Base-by-base conservation (phyloP, 495 filamentous ascomycete species). In the Hypoxylon subgilvum region DNA sequence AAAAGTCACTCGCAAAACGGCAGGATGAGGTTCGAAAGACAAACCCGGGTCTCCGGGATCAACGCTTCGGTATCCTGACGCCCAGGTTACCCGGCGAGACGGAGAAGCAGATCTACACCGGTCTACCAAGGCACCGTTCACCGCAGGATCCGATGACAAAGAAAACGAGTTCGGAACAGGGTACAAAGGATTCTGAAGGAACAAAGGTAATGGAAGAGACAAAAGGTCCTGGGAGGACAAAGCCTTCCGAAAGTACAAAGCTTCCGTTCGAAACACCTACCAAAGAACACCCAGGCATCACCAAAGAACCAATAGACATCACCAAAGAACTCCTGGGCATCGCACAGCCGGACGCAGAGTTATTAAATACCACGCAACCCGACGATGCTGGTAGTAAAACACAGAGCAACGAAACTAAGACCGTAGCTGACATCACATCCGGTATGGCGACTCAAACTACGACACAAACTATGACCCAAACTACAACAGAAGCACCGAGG, bases 51-150 rank as follows among this genome's bases (percentile, higher is more conserved):
- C 17, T 36, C 14, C 25, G 17, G 0, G 21, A 16, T 1, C 65
- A 70, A 25, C 10, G 6, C 9, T 58, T 47, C 36, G 67, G 67
- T 40, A 70, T 68, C 13, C 61, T 70, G 27, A 57, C 52, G 44
- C 14, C 36, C 17, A 61, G 57, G 23, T 17, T 70, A 14, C 61
- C 57, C 25, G 16, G 31, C 16, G 41, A 44, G 22, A 9, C 2
- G 3, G 61, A 54, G 18, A 52, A 63, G 30, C 46, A 27, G 1
- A 3, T 38, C 4, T 32, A 48, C n/a, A 7, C 18, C 13, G 32
- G 32, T n/a, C 28, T 34, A 12, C 28, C n/a, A 35, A 13, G 13
- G 7, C n/a, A 6, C 25, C 40, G 18, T 12, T 9, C 2, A 10
- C 21, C 12, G 8, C 8, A 13, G 14, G 7, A 6, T 16, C 21